These are phyloP conservation scores for Trypanosoma avium DNA, from an alignment of 208 protist genomes.

Conservation along the genomic window DNA sequence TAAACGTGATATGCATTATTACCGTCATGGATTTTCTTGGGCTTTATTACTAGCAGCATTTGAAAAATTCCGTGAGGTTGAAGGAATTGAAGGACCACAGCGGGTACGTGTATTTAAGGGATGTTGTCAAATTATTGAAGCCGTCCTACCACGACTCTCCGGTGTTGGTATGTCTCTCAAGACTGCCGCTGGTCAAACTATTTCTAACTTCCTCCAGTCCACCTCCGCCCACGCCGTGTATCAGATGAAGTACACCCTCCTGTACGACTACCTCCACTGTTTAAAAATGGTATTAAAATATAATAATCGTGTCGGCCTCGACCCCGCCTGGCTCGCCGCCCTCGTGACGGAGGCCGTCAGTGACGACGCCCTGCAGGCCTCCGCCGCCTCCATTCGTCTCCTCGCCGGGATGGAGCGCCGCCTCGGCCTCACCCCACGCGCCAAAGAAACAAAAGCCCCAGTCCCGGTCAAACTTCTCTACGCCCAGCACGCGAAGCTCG, in stretches of 20 bases:
- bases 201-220: slow-evolving; percentile 65
- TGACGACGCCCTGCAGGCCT: slow-evolving; percentile 70
- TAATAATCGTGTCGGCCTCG: slow-evolving; percentile 76
- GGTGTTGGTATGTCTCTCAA: slow-evolving; percentile 66
- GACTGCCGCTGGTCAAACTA: slow-evolving; percentile 34
- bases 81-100: slow-evolving; percentile 59
- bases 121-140: slow-evolving; percentile 73
- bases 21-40: slow-evolving; percentile 88
- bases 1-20: slow-evolving; percentile 86
- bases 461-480: slow-evolving; percentile 80
- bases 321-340: slow-evolving; percentile 52
- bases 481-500: slow-evolving; percentile 58
- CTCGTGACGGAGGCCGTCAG: slow-evolving; percentile 62
- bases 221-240: slow-evolving; percentile 60
- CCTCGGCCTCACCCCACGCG: slow-evolving; percentile 60
- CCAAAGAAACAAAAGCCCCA: slow-evolving; percentile 74
- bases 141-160: slow-evolving; percentile 76
- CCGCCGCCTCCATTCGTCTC: slow-evolving; percentile 67
- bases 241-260: slow-evolving; percentile 83
- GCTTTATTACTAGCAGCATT: slow-evolving; percentile 64
- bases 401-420: slow-evolving; percentile 67
- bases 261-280: slow-evolving; percentile 77
- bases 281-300: slow-evolving; percentile 86
- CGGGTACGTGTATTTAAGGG: slow-evolving; percentile 69
- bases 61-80: slow-evolving; percentile 77